Percentiles rank a stretch among this genome's conserved stretches.
phyloP scores from a whole-genome alignment of 345 rosid genomes.

The Hibiscus mutabilis region DNA sequence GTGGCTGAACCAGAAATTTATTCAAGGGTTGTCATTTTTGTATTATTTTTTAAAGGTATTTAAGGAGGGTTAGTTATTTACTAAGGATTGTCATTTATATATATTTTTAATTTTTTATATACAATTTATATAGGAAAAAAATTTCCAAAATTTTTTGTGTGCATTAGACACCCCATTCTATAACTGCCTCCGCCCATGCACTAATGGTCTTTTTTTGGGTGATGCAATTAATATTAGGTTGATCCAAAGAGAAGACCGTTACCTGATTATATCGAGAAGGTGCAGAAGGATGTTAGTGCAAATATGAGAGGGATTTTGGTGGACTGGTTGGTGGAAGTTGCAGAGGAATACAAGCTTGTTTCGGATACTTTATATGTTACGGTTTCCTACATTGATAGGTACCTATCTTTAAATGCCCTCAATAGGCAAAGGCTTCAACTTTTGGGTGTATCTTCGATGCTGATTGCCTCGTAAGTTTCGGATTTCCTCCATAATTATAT shows the following conservation, averaged over 20 bases:
- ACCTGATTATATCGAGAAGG: slow-evolving; percentile 57
- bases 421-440: slow-evolving; percentile 63
- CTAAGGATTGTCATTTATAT: too few species aligned
- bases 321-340: slow-evolving; percentile 88
- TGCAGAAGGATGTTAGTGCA: slow-evolving; percentile 56
- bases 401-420: slow-evolving; percentile 40
- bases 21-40: too few species aligned
- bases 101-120: too few species aligned
- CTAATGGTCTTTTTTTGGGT: not conserved
- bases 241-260: slow-evolving; percentile 52
- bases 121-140: too few species aligned
- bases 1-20: too few species aligned
- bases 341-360: slow-evolving; percentile 65
- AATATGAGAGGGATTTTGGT: slow-evolving; percentile 69
- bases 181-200: too few species aligned
- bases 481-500: not conserved
- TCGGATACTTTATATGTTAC: slow-evolving; percentile 55
- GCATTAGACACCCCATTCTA: too few species aligned
- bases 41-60: too few species aligned
- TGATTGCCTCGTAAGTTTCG: slow-evolving; percentile 73
- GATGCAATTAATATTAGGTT: slow-evolving; percentile 23
- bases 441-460: slow-evolving; percentile 80
- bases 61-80: too few species aligned
- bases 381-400: slow-evolving; percentile 52
- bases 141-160: too few species aligned